Base-by-base conservation (phyloP, 306 rosid species). In the Vigna radiata region DNA sequence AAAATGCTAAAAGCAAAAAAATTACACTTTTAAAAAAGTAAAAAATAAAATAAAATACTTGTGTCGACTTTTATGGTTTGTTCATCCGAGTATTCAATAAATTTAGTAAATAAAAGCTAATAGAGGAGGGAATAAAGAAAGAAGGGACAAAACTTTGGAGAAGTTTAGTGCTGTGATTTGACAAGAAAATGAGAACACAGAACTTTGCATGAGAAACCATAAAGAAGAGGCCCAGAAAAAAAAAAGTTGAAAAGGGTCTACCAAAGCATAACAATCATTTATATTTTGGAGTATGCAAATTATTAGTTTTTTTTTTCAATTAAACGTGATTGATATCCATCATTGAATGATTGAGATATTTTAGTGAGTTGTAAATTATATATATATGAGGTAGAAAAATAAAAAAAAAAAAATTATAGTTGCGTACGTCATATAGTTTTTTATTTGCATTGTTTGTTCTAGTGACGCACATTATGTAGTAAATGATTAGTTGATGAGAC, bases 401-500 rank as follows among this genome's bases (percentile, higher is more conserved):
- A 7, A 43, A 7, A 9, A 10, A 43, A 43, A 43, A 9, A 43
- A 43, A 43, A 43, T 43, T 10, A 7, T 8, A 43, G 16, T 36
- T 66, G 36, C 16, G 37, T 66, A 43, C 18, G 12, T 29, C 11
- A 33, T 33, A 33, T 33, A 33, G 1, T 33, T 33, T 29, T 33
- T 33, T 33, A 33, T 33, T 5, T 33, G 37, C 37, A 5, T 33
- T 33, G 6, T 33, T 33, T 33, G 37, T 33, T 29, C 37, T 33
- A 33, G 37, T 33, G 37, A 33, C 7, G 37, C 37, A 33, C 7
- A 33, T 41, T 11, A 18, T 54, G 53, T 11, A 13, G 11, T 41
- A 48, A 73, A 41, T 55, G 17, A 56, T 56, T 44, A 10, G 59
- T 11, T 60, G 60, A 60, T 11, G 59, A 60, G 60, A 60, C 48